Conservation (phyloP, 768 basidiomycete species). For the Mycena kentingensis region DNA sequence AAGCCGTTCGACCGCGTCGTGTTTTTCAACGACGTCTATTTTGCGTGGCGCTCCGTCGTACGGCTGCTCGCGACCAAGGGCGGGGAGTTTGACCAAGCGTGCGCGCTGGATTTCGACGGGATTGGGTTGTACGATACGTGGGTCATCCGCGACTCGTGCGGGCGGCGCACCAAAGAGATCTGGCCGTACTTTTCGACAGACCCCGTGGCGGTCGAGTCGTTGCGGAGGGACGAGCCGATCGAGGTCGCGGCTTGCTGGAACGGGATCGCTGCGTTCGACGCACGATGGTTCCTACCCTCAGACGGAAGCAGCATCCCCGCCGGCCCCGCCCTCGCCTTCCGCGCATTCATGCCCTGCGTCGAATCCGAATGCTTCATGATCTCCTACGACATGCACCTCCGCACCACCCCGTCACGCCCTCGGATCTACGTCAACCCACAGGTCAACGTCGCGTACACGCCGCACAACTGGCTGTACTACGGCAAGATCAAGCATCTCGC, state of each 20-base stretch:
- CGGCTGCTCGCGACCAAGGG: conserved; percentile 32
- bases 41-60: conserved; percentile 50
- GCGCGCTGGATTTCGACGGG: conserved; percentile 62
- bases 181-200: conserved; percentile 70
- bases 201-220: conserved; percentile 66
- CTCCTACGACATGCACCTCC: conserved; percentile 25
- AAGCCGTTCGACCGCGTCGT: conserved; percentile 77
- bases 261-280: conserved; percentile 72
- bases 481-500: conserved; percentile 20
- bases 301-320: conserved; percentile 5
- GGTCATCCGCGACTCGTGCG: conserved; percentile 26
- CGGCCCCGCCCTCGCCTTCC: conserved; percentile 19
- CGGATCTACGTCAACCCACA: conserved; percentile 23
- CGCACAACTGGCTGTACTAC: conserved; percentile 26
- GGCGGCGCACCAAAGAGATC: conserved; percentile 61
- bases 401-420: conserved; percentile 21
- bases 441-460: conserved; percentile 22
- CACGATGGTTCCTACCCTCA: conserved; percentile 21
- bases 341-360: conserved; percentile 20
- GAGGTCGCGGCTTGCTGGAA: conserved; percentile 88
- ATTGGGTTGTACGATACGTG: conserved; percentile 54
- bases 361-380: conserved; percentile 26
- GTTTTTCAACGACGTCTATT: conserved; percentile 78
- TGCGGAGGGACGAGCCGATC: conserved; percentile 48
- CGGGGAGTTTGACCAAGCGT: conserved; percentile 71